phyloP scores from a whole-genome alignment of 345 rosid species.

The Eucalyptus virginea region DNA sequence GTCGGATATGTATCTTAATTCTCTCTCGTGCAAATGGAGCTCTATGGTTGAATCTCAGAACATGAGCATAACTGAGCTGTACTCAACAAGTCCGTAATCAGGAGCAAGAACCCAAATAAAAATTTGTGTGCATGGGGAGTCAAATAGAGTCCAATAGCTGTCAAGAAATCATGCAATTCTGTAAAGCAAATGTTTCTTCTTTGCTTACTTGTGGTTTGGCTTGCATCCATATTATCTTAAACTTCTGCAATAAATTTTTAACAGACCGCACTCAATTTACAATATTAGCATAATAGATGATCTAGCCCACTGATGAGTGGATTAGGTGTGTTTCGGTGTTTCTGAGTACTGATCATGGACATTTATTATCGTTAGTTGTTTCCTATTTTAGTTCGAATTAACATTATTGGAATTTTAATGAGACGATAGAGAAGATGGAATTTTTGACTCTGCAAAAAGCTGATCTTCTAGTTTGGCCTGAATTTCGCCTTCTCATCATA shows the following conservation, averaged over 20 bases:
- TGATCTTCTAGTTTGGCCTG: neutral
- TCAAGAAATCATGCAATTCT: neutral
- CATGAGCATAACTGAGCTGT: neutral
- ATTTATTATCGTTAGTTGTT: neutral
- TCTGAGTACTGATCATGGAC: neutral
- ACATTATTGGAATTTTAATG: neutral
- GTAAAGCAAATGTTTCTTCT: neutral
- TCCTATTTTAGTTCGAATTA: neutral
- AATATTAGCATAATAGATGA: neutral
- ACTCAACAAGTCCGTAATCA: neutral
- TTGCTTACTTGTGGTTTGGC: neutral
- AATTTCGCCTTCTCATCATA: neutral
- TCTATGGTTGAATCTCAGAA: neutral
- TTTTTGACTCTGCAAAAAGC: neutral
- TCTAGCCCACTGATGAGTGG: neutral
- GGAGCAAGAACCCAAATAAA: neutral
- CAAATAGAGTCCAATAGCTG: neutral
- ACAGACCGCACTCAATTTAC: neutral
- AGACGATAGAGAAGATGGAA: neutral
- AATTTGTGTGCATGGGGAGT: neutral
- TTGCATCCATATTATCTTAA: neutral
- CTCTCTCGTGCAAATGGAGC: neutral
- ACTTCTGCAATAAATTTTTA: neutral
- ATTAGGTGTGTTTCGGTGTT: neutral
- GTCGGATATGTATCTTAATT: neutral